Conservation (phyloP, 768 basidiomycete species). For the Fomitopsis serialis region DNA sequence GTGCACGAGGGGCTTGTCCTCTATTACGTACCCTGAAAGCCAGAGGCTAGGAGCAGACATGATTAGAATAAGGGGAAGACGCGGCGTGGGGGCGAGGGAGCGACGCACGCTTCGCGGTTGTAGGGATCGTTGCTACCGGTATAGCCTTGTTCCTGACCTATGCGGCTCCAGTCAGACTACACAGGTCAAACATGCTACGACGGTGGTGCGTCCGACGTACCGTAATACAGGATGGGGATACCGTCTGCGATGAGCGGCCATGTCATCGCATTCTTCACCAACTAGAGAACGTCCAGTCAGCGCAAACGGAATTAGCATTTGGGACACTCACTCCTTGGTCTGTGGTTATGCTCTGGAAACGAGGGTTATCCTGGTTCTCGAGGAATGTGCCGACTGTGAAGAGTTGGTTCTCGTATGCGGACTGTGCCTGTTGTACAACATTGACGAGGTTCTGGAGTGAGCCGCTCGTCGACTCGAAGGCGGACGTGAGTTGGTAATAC, state of each 20-base stretch:
- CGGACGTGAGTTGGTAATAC: constrained; percentile 37
- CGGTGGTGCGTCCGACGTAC: constrained; percentile 14
- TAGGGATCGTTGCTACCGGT: constrained; percentile 37
- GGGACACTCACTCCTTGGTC: constrained; percentile 35
- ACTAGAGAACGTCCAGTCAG: constrained; percentile 18
- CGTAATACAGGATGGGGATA: constrained; percentile 48
- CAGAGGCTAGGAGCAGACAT: constrained; percentile 41
- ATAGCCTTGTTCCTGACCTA: constrained; percentile 49
- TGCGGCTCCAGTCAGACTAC: too few relatives aligned
- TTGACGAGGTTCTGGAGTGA: constrained; percentile 27
- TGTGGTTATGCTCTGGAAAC: constrained; percentile 37
- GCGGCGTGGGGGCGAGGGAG: background rate
- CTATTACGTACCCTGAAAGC: constrained; percentile 50
- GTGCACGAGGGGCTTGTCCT: constrained; percentile 42
- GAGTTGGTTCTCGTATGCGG: constrained; percentile 32
- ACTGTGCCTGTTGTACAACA: constrained; percentile 27
- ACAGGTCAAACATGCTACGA: background rate
- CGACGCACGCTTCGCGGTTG: constrained; percentile 47
- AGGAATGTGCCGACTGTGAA: constrained; percentile 43
- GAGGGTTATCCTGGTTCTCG: constrained; percentile 52
- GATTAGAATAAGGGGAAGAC: background rate
- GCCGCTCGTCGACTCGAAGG: constrained; percentile 31
- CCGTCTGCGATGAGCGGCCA: constrained; percentile 48
- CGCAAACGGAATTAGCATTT: background rate
- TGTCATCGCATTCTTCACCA: constrained; percentile 41